Conservation (phyloP, 176 grass and related monocot species). For the Bonia amplexicaulis region DNA sequence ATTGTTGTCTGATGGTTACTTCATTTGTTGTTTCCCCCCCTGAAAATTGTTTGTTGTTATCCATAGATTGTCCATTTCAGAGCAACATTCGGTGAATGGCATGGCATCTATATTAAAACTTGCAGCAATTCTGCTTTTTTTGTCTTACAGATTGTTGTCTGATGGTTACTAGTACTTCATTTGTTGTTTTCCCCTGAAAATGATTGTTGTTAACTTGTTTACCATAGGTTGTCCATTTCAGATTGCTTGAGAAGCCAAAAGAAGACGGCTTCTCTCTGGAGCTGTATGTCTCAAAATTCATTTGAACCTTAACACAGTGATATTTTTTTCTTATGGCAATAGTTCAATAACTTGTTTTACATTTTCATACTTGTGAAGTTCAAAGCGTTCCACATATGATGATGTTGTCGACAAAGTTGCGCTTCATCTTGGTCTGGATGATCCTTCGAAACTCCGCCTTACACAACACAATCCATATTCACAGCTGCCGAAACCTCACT, state of each 20-base stretch:
- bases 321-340: neutral
- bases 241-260: conserved; percentile 65
- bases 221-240: conserved; percentile 60
- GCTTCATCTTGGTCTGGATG: conserved; percentile 52
- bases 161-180: neutral
- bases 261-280: conserved; percentile 63
- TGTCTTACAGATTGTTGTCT: neutral
- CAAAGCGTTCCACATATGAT: conserved; percentile 69
- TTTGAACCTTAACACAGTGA: neutral
- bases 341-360: neutral
- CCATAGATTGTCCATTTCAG: conserved; percentile 58
- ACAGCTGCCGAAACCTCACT: conserved; percentile 62
- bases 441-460: conserved; percentile 81
- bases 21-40: neutral
- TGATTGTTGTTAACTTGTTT: conserved; percentile 7
- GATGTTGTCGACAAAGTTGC: conserved; percentile 82
- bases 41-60: neutral
- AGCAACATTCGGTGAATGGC: neutral
- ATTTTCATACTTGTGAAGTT: conserved; percentile 40
- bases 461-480: conserved; percentile 52
- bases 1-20: neutral
- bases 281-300: conserved; percentile 49
- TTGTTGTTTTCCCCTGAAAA: neutral
- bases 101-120: neutral
- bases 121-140: neutral